A percentile compares a stretch with the other conserved stretches of the same genome.
These are phyloP conservation scores for Lentinula guzmanii DNA, from an alignment of 768 basidiomycete genomes.

Conservation along the genomic window DNA sequence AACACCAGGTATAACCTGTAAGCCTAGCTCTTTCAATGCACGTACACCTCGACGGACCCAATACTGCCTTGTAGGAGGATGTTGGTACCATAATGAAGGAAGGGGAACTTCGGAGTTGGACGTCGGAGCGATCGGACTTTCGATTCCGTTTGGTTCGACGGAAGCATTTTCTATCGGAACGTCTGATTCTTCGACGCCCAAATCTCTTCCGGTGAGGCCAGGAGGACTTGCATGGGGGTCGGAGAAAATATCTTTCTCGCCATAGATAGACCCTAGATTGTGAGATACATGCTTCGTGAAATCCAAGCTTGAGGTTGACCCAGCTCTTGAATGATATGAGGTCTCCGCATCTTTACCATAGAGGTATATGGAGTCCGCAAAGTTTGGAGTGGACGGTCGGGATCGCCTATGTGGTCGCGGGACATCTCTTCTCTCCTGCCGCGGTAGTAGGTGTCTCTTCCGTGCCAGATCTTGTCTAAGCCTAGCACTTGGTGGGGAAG, in stretches of 20 bases:
- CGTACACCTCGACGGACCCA: constrained; percentile 2
- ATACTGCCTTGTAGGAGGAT: not conserved
- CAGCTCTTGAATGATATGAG: not conserved
- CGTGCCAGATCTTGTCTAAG: not conserved
- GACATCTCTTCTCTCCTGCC: not conserved
- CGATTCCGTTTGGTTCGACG: not conserved
- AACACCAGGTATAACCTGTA: constrained; percentile 1
- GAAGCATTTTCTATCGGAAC: not conserved
- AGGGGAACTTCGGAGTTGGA: not conserved
- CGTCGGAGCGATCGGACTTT: not conserved
- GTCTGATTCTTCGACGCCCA: not conserved
- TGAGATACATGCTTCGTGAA: not conserved
- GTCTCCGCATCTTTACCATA: not conserved
- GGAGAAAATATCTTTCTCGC: constrained; percentile 1
- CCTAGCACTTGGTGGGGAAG: not conserved
- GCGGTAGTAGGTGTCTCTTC: not conserved
- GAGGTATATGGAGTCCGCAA: not conserved
- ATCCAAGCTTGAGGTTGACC: not conserved
- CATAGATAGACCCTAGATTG: not conserved
- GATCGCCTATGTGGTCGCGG: not conserved
- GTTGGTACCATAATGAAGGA: constrained; percentile 4
- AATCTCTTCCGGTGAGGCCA: not conserved
- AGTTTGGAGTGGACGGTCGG: not conserved
- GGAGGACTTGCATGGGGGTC: not conserved
- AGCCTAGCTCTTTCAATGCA: constrained; percentile 2